Evolutionary conservation across 2,329 filamentous ascomycete genomes (phyloP), one percentile per base, ranked within the genome.

Genomic region (Emergomyces pasteurianus): DNA sequence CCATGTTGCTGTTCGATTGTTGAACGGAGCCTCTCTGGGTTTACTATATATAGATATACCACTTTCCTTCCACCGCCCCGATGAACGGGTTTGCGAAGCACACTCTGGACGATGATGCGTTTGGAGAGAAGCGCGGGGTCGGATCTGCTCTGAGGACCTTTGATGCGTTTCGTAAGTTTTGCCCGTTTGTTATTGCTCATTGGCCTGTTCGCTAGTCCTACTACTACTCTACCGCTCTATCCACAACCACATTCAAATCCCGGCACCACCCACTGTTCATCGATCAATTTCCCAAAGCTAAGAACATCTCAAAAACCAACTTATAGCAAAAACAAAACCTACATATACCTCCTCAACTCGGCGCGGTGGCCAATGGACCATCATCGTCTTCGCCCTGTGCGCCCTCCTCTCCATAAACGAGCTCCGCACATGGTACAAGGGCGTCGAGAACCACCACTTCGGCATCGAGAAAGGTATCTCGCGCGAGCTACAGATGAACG

Each of bases 361-460:
- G 43, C 88, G 88, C 69, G 95, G 94, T 69, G 92, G 92, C 64
- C 91, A 95, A 77, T 96, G 92, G 89, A 97, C 94, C 26, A 82
- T 96, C 55, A 83, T 86, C 58, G 89, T 99, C 77, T 78, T 88
- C 63, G 64, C 89, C 58, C 79, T 95, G 64, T 94, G 90, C 64
- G 72, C 86, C 64, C 72, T 90, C 64, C 88, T 99, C 62, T 80
- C 89, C 67, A 85, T 87, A 78, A 84, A 85, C 58, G 94, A 99
- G 75, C 78, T 94, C 40, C 74, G 79, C 64, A 86, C 87, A 60
- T 97, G 92, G 91, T 94, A 89, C 83, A 80, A 81, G 61, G 94
- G 94, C 67, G 78, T 83, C 59, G 94, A 96, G 70, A 86, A 85
- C 60, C 92, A 97, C 73, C 89, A 89, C 63, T 99, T 97, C 75